Percentiles rank a stretch among this genome's conserved stretches.
These are phyloP conservation scores for Alloteropsis angusta DNA, from an alignment of 202 grass and related monocot genomes.

Conservation along the genomic window DNA sequence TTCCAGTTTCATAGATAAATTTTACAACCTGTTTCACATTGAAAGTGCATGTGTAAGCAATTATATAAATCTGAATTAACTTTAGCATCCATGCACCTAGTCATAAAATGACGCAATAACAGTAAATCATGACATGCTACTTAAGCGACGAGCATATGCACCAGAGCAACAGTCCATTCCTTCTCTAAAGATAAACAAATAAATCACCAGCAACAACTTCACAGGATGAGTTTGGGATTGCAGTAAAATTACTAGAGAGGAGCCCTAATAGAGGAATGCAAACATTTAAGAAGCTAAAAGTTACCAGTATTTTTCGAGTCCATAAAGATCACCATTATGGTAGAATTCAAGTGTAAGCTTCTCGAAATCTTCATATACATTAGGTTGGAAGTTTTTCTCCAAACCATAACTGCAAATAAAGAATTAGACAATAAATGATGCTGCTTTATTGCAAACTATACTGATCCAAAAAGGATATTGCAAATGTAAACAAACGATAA, in stretches of 20 bases:
- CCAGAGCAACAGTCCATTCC: neutral
- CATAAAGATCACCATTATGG: constrained; percentile 80
- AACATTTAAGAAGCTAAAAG: constrained; percentile 10
- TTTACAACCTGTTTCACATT: neutral
- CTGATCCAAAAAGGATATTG: neutral
- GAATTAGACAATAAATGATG: neutral
- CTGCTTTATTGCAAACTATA: neutral
- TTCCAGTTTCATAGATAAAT: neutral
- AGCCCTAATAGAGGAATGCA: neutral
- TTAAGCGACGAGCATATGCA: no score
- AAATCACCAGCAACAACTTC: constrained; percentile 10
- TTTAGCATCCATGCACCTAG: neutral
- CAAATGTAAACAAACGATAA: neutral
- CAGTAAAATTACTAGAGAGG: constrained; percentile 1
- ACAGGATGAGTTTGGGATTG: neutral
- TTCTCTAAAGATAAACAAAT: neutral
- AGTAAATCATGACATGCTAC: neutral
- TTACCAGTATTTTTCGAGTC: constrained; percentile 99
- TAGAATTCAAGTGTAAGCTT: constrained; percentile 69
- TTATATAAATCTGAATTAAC: neutral
- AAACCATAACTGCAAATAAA: constrained; percentile 83
- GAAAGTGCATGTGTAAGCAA: neutral
- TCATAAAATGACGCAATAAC: neutral
- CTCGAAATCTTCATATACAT: constrained; percentile 94
- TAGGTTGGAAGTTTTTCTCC: constrained; percentile 79